Base-by-base conservation (phyloP, 192 early-diverging fungal species). In the Phlyctochytrium planicorne region DNA sequence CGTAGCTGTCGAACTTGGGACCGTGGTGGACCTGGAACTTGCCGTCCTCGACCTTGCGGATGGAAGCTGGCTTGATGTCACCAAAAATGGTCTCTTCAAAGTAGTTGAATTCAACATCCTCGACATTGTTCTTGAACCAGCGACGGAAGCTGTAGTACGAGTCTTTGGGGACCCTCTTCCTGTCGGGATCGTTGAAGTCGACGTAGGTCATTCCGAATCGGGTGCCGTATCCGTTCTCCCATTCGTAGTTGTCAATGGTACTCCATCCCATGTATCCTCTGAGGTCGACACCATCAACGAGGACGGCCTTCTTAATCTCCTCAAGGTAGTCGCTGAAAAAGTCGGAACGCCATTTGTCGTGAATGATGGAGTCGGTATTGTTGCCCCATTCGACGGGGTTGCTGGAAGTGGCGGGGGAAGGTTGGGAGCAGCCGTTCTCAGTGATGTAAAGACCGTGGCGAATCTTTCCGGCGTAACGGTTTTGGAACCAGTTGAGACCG, bases 201-300 rank as follows among this genome's bases (percentile, higher is more conserved):
- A 75, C 68, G 37, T 75, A 62, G 32, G 73, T 75, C 40, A 70
- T 20, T 14, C 73, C 73, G 27, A 75, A 75, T 32, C 75, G 75
- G 31, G 47, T 27, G 35, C 53, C 32, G 37, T 69, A 70, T 3
- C 73, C 73, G 30, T 62, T 24, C 23, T 62, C 73, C 73, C 73
- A 75, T 75, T 75, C 73, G 67, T 77, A 75, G 52, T 75, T 75
- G 61, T 75, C 73, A 29, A 75, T 1, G 24, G 76, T 33, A 10
- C 74, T 63, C 73, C 73, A 75, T 4, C 34, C 73, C 24, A 73
- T 30, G 53, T 75, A 75, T 6, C 73, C 63, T 17, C 50, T 66
- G 20, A 75, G 63, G 23, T 24, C 34, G 40, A 60, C 68, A 30
- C 67, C 74, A 33, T 69, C 70, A 32, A 77, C 32, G 68, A 17